Percentiles rank a stretch among this genome's conserved stretches.
Conservation (phyloP, 305 asterid species). For the Solanum hybrid region DNA sequence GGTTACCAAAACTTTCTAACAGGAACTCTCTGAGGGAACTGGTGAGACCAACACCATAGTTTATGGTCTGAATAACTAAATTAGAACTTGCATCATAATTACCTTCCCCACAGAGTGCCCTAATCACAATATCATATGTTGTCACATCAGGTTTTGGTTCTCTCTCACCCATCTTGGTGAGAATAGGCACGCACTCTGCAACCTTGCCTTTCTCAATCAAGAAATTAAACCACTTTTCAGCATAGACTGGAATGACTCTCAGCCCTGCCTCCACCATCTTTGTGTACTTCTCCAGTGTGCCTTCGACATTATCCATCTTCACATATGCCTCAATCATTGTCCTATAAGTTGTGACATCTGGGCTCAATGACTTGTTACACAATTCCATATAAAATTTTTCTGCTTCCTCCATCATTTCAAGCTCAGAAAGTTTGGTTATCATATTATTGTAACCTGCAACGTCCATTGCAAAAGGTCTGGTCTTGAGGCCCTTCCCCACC, state of each 20-base stretch:
- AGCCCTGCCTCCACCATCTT: conserved; percentile 70
- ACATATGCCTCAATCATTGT: conserved; percentile 69
- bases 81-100: conserved; percentile 32
- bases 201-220: conserved; percentile 61
- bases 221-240: conserved; percentile 68
- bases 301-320: conserved; percentile 41
- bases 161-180: conserved; percentile 54
- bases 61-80: conserved; percentile 49
- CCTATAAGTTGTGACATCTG: conserved; percentile 65
- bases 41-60: conserved; percentile 43
- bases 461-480: conserved; percentile 86
- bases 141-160: conserved; percentile 82
- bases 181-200: conserved; percentile 50
- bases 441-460: conserved; percentile 77
- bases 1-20: conserved; percentile 45
- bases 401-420: conserved; percentile 71
- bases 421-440: conserved; percentile 66
- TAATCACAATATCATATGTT: conserved; percentile 58
- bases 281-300: conserved; percentile 49
- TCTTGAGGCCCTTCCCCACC: conserved; percentile 61
- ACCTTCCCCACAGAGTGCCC: conserved; percentile 52
- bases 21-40: conserved; percentile 44
- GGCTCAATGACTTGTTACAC: conserved; percentile 51
- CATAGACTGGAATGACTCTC: conserved; percentile 70
- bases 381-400: conserved; percentile 47